A percentile compares a stretch with the other conserved stretches of the same genome.
phyloP scores from a whole-genome alignment of 352 stramenopile species.

The Globisporangium canariense region DNA sequence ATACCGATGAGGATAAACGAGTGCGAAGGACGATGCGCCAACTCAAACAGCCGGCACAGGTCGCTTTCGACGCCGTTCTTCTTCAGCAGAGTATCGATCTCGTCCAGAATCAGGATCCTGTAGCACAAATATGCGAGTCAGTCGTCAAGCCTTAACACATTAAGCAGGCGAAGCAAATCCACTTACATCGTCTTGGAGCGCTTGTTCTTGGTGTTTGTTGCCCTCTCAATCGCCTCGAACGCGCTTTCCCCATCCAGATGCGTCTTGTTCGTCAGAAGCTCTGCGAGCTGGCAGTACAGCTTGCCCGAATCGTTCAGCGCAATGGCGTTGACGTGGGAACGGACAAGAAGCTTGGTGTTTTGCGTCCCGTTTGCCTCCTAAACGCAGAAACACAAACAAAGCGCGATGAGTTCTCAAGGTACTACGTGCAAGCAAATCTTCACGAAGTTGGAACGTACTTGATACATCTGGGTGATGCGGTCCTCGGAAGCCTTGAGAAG shows the following conservation, averaged over 20 bases:
- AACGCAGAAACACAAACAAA: background rate
- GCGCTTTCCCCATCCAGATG: constrained; percentile 45
- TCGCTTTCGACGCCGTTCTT: constrained; percentile 65
- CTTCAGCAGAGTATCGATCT: constrained; percentile 76
- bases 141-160: background rate
- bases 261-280: constrained; percentile 41
- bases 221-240: constrained; percentile 63
- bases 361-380: constrained; percentile 22
- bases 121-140: background rate
- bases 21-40: constrained; percentile 53
- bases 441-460: constrained; percentile 24
- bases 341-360: constrained; percentile 33
- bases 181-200: constrained; percentile 55
- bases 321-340: constrained; percentile 76
- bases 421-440: background rate
- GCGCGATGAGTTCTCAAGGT: background rate
- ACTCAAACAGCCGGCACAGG: constrained; percentile 73
- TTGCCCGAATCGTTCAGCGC: constrained; percentile 39
- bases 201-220: constrained; percentile 39
- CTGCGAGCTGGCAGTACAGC: constrained; percentile 58
- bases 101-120: constrained; percentile 75
- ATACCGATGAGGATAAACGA: constrained; percentile 79
- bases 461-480: constrained; percentile 48
- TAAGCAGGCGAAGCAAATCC: background rate
- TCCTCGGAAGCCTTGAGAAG: constrained; percentile 53